A percentile compares a stretch with the other conserved stretches of the same genome.
These are phyloP conservation scores for Penicillium nucicola DNA, from an alignment of 495 filamentous ascomycete species.

Conservation along the genomic window DNA sequence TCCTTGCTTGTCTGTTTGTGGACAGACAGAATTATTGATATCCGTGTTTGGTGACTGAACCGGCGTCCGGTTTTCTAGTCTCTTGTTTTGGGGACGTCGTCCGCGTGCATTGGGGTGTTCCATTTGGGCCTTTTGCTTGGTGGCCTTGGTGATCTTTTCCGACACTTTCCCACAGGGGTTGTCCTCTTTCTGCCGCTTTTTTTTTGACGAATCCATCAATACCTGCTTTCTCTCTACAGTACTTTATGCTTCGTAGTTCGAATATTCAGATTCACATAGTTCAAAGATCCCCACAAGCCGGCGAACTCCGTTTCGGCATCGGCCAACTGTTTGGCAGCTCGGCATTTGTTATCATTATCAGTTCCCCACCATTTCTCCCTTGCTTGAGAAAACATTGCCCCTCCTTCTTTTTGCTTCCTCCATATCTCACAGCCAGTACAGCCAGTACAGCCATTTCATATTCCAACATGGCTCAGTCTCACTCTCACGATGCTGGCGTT, in stretches of 20 bases:
- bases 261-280: neutral
- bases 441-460: no score
- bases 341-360: conserved; percentile 22
- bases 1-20: conserved; percentile 12
- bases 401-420: conserved; percentile 6
- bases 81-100: conserved; percentile 18
- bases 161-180: conserved; percentile 16
- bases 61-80: conserved; percentile 33
- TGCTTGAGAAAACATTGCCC: conserved; percentile 16
- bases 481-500: conserved; percentile 53
- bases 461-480: conserved; percentile 44
- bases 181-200: conserved; percentile 20
- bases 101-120: conserved; percentile 24
- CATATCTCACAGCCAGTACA: neutral
- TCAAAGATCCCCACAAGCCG: conserved; percentile 1
- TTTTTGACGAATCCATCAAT: conserved; percentile 29
- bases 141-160: conserved; percentile 14
- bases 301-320: conserved; percentile 20
- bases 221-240: conserved; percentile 8
- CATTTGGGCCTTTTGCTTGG: conserved; percentile 8
- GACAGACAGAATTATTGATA: conserved; percentile 34
- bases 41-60: conserved; percentile 41
- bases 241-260: neutral
- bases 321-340: conserved; percentile 14
- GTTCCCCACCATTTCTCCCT: conserved; percentile 17